A percentile compares a stretch with the other conserved stretches of the same genome.
Evolutionary conservation across 345 rosid species (phyloP).

Genomic region (Populus ilicifolia): DNA sequence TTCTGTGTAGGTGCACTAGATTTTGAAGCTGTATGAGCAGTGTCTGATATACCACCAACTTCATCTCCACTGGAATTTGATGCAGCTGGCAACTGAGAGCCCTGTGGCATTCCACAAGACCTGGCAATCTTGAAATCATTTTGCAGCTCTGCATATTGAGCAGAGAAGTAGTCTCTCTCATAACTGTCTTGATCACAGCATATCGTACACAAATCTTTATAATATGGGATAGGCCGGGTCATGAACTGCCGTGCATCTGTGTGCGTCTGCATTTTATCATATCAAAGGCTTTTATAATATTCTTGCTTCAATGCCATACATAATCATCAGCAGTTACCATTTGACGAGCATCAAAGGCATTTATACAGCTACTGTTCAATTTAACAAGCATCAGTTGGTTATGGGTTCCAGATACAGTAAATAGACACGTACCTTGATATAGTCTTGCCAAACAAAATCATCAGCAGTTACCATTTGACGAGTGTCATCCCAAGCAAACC

Average conservation of each 20-base stretch:
- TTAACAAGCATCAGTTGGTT: neutral
- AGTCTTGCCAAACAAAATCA: constrained; percentile 80
- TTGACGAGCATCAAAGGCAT: constrained; percentile 48
- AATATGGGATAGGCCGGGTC: constrained; percentile 75
- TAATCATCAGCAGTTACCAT: constrained; percentile 80
- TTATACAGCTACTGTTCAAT: neutral
- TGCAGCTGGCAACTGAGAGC: constrained; percentile 29
- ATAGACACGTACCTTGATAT: constrained; percentile 54
- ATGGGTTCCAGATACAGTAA: constrained; percentile 3
- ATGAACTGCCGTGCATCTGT: constrained; percentile 69
- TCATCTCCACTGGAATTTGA: constrained; percentile 45
- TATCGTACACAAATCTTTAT: constrained; percentile 61
- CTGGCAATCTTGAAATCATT: constrained; percentile 34
- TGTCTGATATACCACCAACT: constrained; percentile 25
- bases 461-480: constrained; percentile 86
- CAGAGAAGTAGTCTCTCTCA: constrained; percentile 45
- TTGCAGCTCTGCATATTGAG: constrained; percentile 49
- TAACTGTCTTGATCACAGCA: constrained; percentile 43
- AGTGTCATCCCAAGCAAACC: constrained; percentile 76
- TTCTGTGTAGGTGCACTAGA: constrained; percentile 25
- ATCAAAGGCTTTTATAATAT: neutral
- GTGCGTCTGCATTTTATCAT: constrained; percentile 48
- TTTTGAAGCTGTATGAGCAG: constrained; percentile 17
- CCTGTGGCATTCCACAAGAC: constrained; percentile 23
- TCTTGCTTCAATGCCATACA: constrained; percentile 17